Conservation (phyloP, 148 eudicot species). For the Silene uniflora region DNA sequence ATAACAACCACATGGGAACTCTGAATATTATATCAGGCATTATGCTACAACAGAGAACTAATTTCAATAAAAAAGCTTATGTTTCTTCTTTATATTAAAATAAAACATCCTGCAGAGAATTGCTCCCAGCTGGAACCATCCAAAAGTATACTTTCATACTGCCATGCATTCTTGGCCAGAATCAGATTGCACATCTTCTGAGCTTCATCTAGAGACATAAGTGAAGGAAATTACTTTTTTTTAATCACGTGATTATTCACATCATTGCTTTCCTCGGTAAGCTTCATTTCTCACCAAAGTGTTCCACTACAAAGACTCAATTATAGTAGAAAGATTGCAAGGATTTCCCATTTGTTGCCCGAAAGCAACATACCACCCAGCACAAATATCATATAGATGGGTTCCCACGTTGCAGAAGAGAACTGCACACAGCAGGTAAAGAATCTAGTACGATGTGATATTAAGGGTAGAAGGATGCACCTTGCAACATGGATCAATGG, state of each 20-base stretch:
- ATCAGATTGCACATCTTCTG: neutral
- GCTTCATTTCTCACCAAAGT: neutral
- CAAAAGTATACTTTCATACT: neutral
- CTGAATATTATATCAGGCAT: neutral
- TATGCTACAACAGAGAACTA: neutral
- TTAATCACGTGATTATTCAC: too few relatives aligned
- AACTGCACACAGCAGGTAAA: neutral
- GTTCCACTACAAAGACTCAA: neutral
- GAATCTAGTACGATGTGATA: neutral
- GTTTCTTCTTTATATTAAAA: neutral
- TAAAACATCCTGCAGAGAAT: neutral
- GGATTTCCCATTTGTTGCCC: too few relatives aligned
- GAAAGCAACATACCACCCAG: neutral
- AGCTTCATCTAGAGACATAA: too few relatives aligned
- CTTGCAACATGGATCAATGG: neutral
- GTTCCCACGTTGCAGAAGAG: too few relatives aligned
- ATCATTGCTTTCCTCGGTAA: too few relatives aligned
- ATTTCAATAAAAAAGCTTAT: neutral
- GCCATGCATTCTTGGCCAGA: neutral
- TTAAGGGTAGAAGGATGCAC: neutral
- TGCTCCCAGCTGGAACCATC: neutral
- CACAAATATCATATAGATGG: too few relatives aligned
- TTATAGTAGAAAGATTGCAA: too few relatives aligned
- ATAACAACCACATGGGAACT: too few relatives aligned
- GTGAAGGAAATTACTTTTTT: too few relatives aligned